Evolutionary conservation across 1,139 yeast species (phyloP), one percentile per base, ranked within the genome.

Genomic region (Kurtzmaniella quercitrusa): DNA sequence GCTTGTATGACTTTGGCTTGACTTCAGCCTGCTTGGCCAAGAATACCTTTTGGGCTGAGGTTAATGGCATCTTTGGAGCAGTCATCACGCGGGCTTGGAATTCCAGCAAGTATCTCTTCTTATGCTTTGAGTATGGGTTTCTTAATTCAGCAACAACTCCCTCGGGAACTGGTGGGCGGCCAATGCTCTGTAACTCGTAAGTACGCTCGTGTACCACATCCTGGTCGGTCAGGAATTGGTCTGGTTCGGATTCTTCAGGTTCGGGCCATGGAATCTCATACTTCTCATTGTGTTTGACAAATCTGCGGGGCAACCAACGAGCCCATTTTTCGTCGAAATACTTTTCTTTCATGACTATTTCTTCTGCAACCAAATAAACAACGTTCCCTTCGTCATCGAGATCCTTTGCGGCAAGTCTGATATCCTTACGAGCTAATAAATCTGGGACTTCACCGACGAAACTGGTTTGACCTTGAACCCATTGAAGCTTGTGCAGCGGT

Each of bases 201-300:
- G 96, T 82, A 60, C 88, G 83, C 52, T 82, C 88, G 46, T 81
- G 77, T 2, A 79, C 94, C 1, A 68, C 65, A 5, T 74, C 82
- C 38, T 80, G 77, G 11, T 65, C 61, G 0, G 97, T 88, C 2
- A 76, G 68, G 44, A 80, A 65, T 12, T 63, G 63, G 41, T 85
- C 88, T 44, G 82, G 86, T 50, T 76, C 76, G n/a, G 69, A 65
- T 7, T 74, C 71, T 32, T 80, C 83, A 2, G 95, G 95, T 50
- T 80, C 76, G 36, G 98, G 98, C 95, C 96, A 91, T 44, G 98
- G 97, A 42, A 91, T 80, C 39, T 80, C 79, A 45, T 88, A 68
- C 39, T 76, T 72, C 36, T 78, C 78, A 53, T 88, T 89, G 51
- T 78, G 74, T 51, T 76, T 79, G 14, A 91, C 88, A 50, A 80